phyloP scores from a whole-genome alignment of 495 filamentous ascomycete species.

The Trichodelitschia bisporula region DNA sequence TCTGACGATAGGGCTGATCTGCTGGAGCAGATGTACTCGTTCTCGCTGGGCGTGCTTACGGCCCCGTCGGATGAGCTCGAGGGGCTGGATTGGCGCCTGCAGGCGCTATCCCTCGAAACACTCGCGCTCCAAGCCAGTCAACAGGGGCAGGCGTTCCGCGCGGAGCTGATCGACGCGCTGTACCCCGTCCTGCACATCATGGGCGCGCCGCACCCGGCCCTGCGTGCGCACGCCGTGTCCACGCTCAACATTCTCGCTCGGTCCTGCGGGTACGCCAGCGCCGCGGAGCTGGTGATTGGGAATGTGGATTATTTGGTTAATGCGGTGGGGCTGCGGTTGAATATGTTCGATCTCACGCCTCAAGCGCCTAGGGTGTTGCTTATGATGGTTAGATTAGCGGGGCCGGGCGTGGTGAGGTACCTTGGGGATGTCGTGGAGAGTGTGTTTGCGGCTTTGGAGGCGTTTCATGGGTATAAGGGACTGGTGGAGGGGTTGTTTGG shows the following conservation, averaged over 20 bases:
- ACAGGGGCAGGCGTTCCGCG: constrained; percentile 34
- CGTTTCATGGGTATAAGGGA: constrained; percentile 76
- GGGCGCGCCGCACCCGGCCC: constrained; percentile 38
- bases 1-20: constrained; percentile 24
- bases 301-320: constrained; percentile 97
- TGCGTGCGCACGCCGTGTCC: constrained; percentile 63
- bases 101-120: constrained; percentile 16
- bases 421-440: constrained; percentile 75
- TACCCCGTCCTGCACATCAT: constrained; percentile 73
- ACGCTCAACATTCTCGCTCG: constrained; percentile 56
- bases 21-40: constrained; percentile 58
- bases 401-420: constrained; percentile 59
- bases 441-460: constrained; percentile 74
- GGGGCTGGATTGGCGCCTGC: constrained; percentile 36
- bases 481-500: constrained; percentile 71
- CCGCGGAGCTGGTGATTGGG: constrained; percentile 59
- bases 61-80: constrained; percentile 22
- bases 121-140: constrained; percentile 18
- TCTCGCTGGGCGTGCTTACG: constrained; percentile 40
- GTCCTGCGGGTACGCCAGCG: constrained; percentile 48
- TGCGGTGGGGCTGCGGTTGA: constrained; percentile 67
- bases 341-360: constrained; percentile 74
- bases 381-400: constrained; percentile 84
- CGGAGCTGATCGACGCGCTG: constrained; percentile 72
- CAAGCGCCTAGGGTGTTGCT: constrained; percentile 72